Percentiles rank a stretch among this genome's conserved stretches.
phyloP scores from a whole-genome alignment of 2,329 filamentous ascomycete species.

The Phaeosphaeria sp. region DNA sequence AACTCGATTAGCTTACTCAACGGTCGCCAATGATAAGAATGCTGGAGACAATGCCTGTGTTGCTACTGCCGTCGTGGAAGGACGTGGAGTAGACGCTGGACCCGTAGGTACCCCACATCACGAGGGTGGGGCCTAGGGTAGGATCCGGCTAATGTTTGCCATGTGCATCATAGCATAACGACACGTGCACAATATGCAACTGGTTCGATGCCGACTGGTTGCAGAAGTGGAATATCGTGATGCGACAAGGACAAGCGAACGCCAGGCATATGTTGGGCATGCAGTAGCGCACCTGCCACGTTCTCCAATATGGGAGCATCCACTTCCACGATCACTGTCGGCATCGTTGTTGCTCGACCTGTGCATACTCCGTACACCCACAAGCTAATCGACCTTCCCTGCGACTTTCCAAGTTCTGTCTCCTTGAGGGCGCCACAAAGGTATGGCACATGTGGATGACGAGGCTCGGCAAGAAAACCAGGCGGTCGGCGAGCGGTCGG shows the following conservation, averaged over 20 bases:
- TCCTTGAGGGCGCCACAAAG: too few relatives aligned
- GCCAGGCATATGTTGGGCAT: neutral
- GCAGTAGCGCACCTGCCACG: neutral
- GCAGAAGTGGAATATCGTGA: neutral
- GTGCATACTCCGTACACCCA: too few relatives aligned
- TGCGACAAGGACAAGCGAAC: neutral
- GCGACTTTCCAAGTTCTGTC: too few relatives aligned
- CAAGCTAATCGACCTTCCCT: too few relatives aligned
- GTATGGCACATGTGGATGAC: too few relatives aligned
- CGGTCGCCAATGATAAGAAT: neutral
- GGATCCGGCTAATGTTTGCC: conserved; percentile 27
- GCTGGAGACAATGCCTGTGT: neutral
- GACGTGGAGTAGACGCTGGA: neutral
- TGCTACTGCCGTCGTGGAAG: neutral
- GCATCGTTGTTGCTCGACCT: too few relatives aligned
- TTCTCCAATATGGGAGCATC: neutral
- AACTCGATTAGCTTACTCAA: neutral
- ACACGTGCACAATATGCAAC: neutral
- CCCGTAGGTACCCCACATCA: conserved; percentile 33
- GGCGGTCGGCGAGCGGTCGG: too few relatives aligned
- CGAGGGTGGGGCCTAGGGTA: conserved; percentile 32
- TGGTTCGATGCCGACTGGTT: neutral
- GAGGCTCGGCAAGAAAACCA: too few relatives aligned
- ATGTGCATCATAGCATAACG: neutral
- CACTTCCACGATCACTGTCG: too few relatives aligned